Conservation (phyloP, 2,329 filamentous ascomycete genomes). For the Ceratocystis smalleyi region DNA sequence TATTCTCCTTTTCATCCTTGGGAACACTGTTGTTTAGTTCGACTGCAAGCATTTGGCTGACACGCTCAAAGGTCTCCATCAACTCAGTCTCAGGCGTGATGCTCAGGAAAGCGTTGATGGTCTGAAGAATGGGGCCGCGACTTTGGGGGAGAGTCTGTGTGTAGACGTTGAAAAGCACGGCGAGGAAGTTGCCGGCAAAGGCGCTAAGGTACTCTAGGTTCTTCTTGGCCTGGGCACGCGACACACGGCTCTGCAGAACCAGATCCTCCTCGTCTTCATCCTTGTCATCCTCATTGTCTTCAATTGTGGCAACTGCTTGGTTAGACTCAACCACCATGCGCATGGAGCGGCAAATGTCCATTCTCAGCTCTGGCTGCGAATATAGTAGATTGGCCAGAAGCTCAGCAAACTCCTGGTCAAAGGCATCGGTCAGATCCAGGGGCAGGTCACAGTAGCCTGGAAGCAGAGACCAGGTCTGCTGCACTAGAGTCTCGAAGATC, state of each 20-base stretch:
- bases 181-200: conserved; percentile 77
- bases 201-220: conserved; percentile 68
- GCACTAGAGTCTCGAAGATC: conserved; percentile 90
- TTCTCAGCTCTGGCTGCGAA: conserved; percentile 71
- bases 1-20: conserved; percentile 47
- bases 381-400: conserved; percentile 84
- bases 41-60: conserved; percentile 65
- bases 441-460: conserved; percentile 92
- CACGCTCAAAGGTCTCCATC: conserved; percentile 74
- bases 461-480: conserved; percentile 86
- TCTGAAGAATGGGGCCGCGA: conserved; percentile 77
- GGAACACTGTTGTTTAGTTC: conserved; percentile 45
- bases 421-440: conserved; percentile 57
- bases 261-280: conserved; percentile 58
- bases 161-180: conserved; percentile 98
- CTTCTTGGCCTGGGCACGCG: conserved; percentile 56
- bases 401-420: conserved; percentile 82
- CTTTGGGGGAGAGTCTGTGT: conserved; percentile 89
- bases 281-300: conserved; percentile 41
- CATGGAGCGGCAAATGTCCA: conserved; percentile 73
- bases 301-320: conserved; percentile 58
- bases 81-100: conserved; percentile 67
- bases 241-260: conserved; percentile 61
- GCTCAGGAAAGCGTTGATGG: conserved; percentile 87
- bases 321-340: conserved; percentile 86